phyloP scores from a whole-genome alignment of 768 basidiomycete genomes.

The Termitomyces sp. region DNA sequence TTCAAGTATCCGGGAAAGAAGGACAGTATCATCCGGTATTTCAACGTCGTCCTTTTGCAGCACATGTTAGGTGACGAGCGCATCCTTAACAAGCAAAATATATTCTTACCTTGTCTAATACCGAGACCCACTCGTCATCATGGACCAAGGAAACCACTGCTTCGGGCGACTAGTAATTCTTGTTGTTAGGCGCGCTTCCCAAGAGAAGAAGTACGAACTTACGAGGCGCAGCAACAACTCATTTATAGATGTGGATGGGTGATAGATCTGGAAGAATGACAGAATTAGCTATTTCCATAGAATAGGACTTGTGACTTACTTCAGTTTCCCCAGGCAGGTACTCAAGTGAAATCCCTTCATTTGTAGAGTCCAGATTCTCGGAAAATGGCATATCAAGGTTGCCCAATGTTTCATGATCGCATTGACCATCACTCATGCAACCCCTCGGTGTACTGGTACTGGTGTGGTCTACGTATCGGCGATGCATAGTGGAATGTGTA shows the following conservation, averaged over 20 bases:
- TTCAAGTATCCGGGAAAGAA: slow-evolving; percentile 3
- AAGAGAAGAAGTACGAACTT: background rate
- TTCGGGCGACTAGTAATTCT: slow-evolving; percentile 1
- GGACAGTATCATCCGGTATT: background rate
- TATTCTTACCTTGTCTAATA: slow-evolving; percentile 10
- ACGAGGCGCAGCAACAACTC: slow-evolving; percentile 12
- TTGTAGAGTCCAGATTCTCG: background rate
- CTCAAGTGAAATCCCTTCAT: background rate
- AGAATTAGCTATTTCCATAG: background rate
- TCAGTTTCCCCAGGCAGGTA: background rate
- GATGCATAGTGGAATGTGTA: background rate
- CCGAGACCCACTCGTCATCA: slow-evolving; percentile 16
- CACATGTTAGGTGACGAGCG: background rate
- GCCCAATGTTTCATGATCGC: background rate
- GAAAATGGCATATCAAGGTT: background rate
- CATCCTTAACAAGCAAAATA: background rate
- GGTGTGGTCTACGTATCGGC: background rate
- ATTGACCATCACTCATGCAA: background rate
- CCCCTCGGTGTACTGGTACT: background rate
- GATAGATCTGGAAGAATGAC: slow-evolving; percentile 7
- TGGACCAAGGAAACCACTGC: slow-evolving; percentile 13
- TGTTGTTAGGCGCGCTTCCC: background rate
- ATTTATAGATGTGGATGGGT: slow-evolving; percentile 15
- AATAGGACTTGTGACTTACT: background rate
- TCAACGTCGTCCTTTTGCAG: background rate